Percentiles rank a stretch among this genome's conserved stretches.
Conservation (phyloP, 1,284 basidiomycete species). For the Kwoniella shivajii region DNA sequence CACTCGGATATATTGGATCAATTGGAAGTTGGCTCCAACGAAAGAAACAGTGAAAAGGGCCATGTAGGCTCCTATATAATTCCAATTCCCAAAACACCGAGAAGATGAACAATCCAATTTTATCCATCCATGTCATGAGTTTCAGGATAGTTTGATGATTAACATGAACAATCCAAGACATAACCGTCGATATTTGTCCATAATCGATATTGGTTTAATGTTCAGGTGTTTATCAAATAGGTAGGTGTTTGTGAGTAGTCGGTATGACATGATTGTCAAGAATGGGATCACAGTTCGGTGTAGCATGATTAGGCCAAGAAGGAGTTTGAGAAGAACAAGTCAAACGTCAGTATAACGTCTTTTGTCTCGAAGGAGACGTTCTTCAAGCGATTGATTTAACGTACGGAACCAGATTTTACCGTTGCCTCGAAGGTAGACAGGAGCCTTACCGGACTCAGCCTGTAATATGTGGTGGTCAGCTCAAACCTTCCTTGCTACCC, state of each 20-base stretch:
- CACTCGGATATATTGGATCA: slow-evolving; percentile 49
- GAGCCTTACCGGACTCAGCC: slow-evolving; percentile 40
- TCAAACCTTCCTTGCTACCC: too few relatives aligned
- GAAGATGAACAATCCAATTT: too few relatives aligned
- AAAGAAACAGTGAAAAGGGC: slow-evolving; percentile 45
- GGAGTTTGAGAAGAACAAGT: not conserved
- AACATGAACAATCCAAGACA: too few relatives aligned
- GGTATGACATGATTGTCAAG: too few relatives aligned
- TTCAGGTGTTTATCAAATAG: too few relatives aligned
- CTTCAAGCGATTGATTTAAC: slow-evolving; percentile 16
- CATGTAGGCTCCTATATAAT: slow-evolving; percentile 50
- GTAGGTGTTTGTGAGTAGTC: too few relatives aligned
- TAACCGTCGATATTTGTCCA: too few relatives aligned
- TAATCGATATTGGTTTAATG: too few relatives aligned
- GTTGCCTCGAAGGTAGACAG: slow-evolving; percentile 47
- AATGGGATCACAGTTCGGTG: too few relatives aligned
- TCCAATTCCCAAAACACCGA: too few relatives aligned
- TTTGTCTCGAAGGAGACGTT: not conserved
- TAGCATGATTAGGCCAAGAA: not conserved
- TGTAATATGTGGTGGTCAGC: slow-evolving; percentile 5
- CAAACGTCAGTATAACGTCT: not conserved
- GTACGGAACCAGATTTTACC: slow-evolving; percentile 50
- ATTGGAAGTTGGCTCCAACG: slow-evolving; percentile 41
- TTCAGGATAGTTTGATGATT: too few relatives aligned
- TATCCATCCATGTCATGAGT: too few relatives aligned